A percentile compares a stretch with the other conserved stretches of the same genome.
These are phyloP conservation scores for Oryza coarctata DNA, from an alignment of 176 grass and related monocot genomes.

Conservation along the genomic window DNA sequence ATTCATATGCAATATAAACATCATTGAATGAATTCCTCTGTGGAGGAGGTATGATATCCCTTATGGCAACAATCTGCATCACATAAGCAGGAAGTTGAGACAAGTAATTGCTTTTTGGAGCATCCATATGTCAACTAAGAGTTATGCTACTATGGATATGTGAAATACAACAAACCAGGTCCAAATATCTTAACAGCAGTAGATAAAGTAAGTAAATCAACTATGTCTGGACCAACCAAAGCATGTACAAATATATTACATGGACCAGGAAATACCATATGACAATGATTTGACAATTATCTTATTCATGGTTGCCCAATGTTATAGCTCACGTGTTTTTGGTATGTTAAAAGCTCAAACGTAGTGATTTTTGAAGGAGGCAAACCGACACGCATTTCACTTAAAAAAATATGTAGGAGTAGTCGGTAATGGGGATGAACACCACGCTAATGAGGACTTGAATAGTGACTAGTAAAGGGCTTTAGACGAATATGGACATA, in stretches of 20 bases:
- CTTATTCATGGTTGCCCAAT: background rate
- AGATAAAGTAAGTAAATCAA: constrained; percentile 16
- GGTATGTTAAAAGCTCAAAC: background rate
- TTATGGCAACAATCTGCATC: constrained; percentile 94
- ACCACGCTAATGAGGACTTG: background rate
- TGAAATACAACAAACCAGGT: background rate
- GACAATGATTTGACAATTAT: background rate
- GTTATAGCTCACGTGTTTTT: background rate
- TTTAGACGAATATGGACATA: background rate
- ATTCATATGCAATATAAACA: constrained; percentile 94
- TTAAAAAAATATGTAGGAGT: background rate
- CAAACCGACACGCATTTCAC: background rate
- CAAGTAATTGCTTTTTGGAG: background rate
- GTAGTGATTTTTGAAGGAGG: background rate
- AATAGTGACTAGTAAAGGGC: background rate
- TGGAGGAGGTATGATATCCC: constrained; percentile 92
- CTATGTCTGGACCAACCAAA: background rate
- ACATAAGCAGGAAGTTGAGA: background rate
- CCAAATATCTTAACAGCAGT: background rate
- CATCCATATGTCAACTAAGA: background rate
- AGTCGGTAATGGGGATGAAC: background rate
- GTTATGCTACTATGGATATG: background rate
- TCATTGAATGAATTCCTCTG: constrained; percentile 81
- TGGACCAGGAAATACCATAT: background rate
- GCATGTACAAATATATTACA: background rate